Conservation (phyloP, 129 eudicot species). For the Oenanthe sinensis region DNA sequence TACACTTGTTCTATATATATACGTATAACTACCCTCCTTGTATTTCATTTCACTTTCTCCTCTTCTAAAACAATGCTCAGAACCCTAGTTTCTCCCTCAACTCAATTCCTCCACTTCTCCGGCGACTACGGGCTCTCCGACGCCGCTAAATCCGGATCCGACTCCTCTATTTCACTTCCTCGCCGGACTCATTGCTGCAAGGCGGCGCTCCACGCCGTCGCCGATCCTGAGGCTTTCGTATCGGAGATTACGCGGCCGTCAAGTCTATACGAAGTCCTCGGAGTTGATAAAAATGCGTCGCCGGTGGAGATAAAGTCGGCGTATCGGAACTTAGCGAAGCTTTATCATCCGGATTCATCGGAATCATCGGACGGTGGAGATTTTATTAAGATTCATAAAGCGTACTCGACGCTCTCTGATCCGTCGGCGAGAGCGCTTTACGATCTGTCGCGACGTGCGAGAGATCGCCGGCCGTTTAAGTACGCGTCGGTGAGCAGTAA, state of each 20-base stretch:
- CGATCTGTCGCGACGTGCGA: constrained; percentile 29
- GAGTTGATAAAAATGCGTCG: constrained; percentile 54
- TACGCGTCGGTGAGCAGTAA: constrained; percentile 17
- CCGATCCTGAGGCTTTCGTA: constrained; percentile 22
- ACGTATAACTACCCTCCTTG: neutral
- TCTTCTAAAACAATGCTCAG: neutral
- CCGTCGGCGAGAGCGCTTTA: constrained; percentile 60
- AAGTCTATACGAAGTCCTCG: constrained; percentile 56
- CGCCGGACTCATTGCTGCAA: neutral
- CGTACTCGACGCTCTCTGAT: constrained; percentile 65
- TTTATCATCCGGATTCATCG: constrained; percentile 67
- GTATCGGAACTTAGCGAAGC: constrained; percentile 66
- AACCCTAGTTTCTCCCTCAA: neutral
- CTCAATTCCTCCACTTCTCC: neutral
- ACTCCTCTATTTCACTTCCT: neutral
- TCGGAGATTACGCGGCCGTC: neutral
- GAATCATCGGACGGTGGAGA: constrained; percentile 41
- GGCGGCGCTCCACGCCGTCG: constrained; percentile 29
- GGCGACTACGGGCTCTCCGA: neutral
- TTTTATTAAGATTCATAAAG: constrained; percentile 59
- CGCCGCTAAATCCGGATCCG: neutral
- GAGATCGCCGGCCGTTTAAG: constrained; percentile 21
- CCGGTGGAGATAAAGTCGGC: constrained; percentile 60
- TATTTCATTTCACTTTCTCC: neutral
- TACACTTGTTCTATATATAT: neutral